Evolutionary conservation across 148 eudicot genomes (phyloP).

Genomic region (Arctostaphylos glauca): DNA sequence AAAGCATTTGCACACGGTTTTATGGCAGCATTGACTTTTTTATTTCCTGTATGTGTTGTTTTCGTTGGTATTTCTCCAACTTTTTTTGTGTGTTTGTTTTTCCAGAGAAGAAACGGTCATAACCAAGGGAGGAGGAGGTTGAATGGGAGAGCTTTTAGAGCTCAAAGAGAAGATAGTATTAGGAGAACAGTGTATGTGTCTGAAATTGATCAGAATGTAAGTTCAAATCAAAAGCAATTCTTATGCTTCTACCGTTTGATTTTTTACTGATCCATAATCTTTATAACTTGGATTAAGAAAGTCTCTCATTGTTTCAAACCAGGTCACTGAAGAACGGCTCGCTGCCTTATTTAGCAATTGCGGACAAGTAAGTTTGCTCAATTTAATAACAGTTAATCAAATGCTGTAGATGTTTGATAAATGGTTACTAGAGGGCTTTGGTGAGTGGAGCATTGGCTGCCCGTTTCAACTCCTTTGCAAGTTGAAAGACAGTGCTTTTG

Average conservation of each 20-base stretch:
- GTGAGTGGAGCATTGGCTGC: not conserved
- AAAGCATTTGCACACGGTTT: not conserved
- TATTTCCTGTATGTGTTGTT: not conserved
- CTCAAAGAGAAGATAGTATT: constrained; percentile 85
- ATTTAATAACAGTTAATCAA: constrained; percentile 6
- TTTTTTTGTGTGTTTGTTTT: constrained; percentile 1
- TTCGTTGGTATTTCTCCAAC: not conserved
- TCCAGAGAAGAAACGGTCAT: constrained; percentile 54
- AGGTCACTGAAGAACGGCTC: constrained; percentile 91
- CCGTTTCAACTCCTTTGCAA: not conserved
- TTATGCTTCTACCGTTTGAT: not conserved
- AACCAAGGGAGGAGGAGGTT: constrained; percentile 67
- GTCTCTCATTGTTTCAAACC: constrained; percentile 20
- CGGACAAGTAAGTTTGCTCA: constrained; percentile 67
- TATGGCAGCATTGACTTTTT: not conserved
- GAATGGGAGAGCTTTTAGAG: constrained; percentile 65
- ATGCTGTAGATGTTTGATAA: not conserved
- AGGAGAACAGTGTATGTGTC: constrained; percentile 93
- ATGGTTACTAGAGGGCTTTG: constrained; percentile 2
- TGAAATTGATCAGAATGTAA: constrained; percentile 81
- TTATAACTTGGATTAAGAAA: constrained; percentile 12
- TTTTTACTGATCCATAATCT: not conserved
- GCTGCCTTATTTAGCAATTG: constrained; percentile 75
- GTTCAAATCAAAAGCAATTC: constrained; percentile 17
- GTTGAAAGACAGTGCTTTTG: not conserved